A percentile compares a stretch with the other conserved stretches of the same genome.
These are phyloP conservation scores for Arthrinium phaeospermum DNA, from an alignment of 2,329 filamentous ascomycete species.

Conservation along the genomic window DNA sequence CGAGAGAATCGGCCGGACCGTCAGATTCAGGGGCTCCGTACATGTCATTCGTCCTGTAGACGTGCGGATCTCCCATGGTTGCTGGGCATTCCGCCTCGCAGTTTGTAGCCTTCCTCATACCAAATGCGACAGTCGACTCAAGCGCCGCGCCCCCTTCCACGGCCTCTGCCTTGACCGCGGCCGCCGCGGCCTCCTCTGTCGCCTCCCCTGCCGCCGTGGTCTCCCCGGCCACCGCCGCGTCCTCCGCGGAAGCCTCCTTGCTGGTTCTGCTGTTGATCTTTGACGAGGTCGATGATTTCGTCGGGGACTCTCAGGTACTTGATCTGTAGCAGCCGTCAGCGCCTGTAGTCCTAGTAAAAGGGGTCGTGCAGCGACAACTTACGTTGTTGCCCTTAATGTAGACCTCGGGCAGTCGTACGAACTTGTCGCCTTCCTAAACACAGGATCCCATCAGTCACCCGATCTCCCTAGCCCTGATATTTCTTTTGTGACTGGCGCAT, in stretches of 20 bases:
- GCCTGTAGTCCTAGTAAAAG: not conserved
- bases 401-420: conserved; percentile 88
- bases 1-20: not conserved
- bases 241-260: conserved; percentile 68
- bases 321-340: conserved; percentile 67
- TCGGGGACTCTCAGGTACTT: conserved; percentile 97
- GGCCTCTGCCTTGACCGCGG: conserved; percentile 56
- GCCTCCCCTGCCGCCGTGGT: conserved; percentile 62
- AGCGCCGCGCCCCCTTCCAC: conserved; percentile 46
- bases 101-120: not conserved
- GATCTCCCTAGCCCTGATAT: not conserved
- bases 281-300: conserved; percentile 93
- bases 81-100: not conserved
- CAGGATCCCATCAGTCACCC: not conserved
- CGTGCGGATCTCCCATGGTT: not conserved
- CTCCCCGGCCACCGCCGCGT: conserved; percentile 63
- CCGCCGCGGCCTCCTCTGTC: conserved; percentile 62
- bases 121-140: conserved; percentile 27
- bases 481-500: conserved; percentile 33
- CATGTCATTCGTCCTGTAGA: conserved; percentile 1
- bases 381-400: conserved; percentile 99
- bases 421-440: conserved; percentile 84
- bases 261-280: conserved; percentile 85
- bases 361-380: conserved; percentile 42
- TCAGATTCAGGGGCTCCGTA: not conserved